Percentiles rank a stretch among this genome's conserved stretches.
phyloP scores from a whole-genome alignment of 176 grass and related monocot genomes.

The Aegilops tauschii region DNA sequence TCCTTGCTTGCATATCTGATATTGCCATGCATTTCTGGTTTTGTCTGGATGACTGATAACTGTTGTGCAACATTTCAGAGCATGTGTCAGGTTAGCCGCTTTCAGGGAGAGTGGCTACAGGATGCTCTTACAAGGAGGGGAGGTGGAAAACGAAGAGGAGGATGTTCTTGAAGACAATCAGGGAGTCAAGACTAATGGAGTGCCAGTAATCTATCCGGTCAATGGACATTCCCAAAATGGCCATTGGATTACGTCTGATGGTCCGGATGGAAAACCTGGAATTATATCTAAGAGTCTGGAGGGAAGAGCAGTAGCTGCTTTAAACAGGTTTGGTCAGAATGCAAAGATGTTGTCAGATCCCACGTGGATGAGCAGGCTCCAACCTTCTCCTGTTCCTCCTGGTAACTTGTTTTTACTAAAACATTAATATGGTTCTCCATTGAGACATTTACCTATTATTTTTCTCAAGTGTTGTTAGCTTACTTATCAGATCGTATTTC shows the following conservation, averaged over 20 bases:
- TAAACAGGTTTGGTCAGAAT: conserved; percentile 89
- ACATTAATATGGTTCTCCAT: not conserved
- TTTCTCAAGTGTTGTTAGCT: not conserved
- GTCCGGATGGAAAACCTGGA: conserved; percentile 46
- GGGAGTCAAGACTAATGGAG: conserved; percentile 38
- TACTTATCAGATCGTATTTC: not conserved
- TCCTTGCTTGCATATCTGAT: conserved; percentile 20
- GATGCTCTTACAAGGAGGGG: conserved; percentile 96
- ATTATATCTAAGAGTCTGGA: conserved; percentile 64
- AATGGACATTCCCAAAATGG: conserved; percentile 49
- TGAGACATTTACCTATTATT: not conserved
- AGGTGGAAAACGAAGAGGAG: conserved; percentile 56
- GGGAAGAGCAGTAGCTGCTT: conserved; percentile 83
- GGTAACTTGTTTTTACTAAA: conserved; percentile 34
- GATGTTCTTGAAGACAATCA: conserved; percentile 36
- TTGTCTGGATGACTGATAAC: conserved; percentile 22
- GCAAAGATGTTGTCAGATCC: conserved; percentile 65
- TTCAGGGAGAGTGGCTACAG: conserved; percentile 88
- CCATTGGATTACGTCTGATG: conserved; percentile 28
- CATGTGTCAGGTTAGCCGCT: conserved; percentile 74
- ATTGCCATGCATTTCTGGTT: not conserved
- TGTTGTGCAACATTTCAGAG: conserved; percentile 41
- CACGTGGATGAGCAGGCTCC: conserved; percentile 40
- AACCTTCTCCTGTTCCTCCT: conserved; percentile 27
- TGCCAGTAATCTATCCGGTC: conserved; percentile 24